Percentiles rank a stretch among this genome's conserved stretches.
Evolutionary conservation across 139 green algal species (phyloP).

Genomic region (Astrephomene gubernaculifera): DNA sequence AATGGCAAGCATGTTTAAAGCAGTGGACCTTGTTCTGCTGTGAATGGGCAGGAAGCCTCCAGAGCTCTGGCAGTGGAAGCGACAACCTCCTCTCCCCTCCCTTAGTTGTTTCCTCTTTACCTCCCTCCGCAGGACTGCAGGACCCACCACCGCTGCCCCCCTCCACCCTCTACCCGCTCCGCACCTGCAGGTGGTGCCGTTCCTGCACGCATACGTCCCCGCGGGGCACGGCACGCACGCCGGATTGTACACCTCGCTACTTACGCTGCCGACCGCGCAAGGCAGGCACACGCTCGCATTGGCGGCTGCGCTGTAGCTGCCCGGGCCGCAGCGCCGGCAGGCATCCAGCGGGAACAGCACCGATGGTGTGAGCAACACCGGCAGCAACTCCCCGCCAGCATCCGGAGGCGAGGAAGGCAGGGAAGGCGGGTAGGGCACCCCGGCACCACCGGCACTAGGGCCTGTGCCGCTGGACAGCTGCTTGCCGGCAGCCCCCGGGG

Average conservation of each 20-base stretch:
- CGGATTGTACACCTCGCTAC: not conserved
- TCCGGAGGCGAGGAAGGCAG: too few relatives aligned
- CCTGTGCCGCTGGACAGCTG: not conserved
- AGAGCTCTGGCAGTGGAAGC: too few relatives aligned
- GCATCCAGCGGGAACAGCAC: not conserved
- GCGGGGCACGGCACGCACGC: not conserved
- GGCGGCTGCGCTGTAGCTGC: not conserved
- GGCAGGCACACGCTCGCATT: slow-evolving; percentile 5
- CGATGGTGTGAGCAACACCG: too few relatives aligned
- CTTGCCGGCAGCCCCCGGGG: not conserved
- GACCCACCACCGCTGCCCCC: too few relatives aligned
- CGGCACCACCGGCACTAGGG: not conserved
- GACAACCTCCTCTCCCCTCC: too few relatives aligned
- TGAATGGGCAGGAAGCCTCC: too few relatives aligned
- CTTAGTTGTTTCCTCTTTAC: too few relatives aligned
- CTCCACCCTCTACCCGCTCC: too few relatives aligned
- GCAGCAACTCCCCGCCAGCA: too few relatives aligned
- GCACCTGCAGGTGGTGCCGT: slow-evolving; percentile 17
- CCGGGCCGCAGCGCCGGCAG: slow-evolving; percentile 3
- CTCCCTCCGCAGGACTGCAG: too few relatives aligned
- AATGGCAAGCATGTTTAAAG: too few relatives aligned
- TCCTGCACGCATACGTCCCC: not conserved
- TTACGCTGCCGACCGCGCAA: slow-evolving; percentile 5
- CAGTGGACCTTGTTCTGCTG: too few relatives aligned
- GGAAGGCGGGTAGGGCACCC: not conserved